phyloP scores from a whole-genome alignment of 169 alveolate genomes.

The Plasmodium reichenowi region DNA sequence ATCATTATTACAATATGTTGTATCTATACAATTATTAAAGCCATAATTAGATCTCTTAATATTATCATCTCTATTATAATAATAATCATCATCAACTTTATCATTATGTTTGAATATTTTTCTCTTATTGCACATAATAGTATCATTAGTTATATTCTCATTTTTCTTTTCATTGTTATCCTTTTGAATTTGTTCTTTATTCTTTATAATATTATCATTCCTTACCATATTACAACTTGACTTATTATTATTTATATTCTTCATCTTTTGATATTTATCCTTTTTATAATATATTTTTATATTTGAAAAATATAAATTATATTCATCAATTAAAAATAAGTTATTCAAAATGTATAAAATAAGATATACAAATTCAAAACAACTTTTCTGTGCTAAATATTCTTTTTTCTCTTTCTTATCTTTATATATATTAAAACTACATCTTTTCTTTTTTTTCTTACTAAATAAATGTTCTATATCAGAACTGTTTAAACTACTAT shows the following conservation, averaged over 20 bases:
- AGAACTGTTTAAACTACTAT: slow-evolving; percentile 55
- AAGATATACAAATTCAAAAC: slow-evolving; percentile 26
- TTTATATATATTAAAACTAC: slow-evolving; percentile 12
- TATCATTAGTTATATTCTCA: not conserved
- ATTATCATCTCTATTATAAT: not conserved
- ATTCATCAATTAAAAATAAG: slow-evolving; percentile 39
- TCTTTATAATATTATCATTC: not conserved
- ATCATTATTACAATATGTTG: not conserved
- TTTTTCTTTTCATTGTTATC: slow-evolving; percentile 10
- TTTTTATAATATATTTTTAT: slow-evolving; percentile 18
- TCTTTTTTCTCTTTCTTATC: slow-evolving; percentile 35
- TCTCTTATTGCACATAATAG: too few relatives aligned
- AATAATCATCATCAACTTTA: not conserved
- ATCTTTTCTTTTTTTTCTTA: not conserved
- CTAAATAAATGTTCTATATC: slow-evolving; percentile 42
- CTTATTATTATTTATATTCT: not conserved
- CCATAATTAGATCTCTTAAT: too few relatives aligned
- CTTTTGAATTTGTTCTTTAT: not conserved
- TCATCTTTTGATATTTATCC: not conserved
- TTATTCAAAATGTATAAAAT: slow-evolving; percentile 60
- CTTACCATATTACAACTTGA: not conserved
- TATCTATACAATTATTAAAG: too few relatives aligned
- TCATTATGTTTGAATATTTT: not conserved
- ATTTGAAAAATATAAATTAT: slow-evolving; percentile 38
- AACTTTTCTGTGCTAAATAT: slow-evolving; percentile 35